Evolutionary conservation across 2,329 filamentous ascomycete genomes (phyloP).

Genomic region (Fusarium zealandicum): DNA sequence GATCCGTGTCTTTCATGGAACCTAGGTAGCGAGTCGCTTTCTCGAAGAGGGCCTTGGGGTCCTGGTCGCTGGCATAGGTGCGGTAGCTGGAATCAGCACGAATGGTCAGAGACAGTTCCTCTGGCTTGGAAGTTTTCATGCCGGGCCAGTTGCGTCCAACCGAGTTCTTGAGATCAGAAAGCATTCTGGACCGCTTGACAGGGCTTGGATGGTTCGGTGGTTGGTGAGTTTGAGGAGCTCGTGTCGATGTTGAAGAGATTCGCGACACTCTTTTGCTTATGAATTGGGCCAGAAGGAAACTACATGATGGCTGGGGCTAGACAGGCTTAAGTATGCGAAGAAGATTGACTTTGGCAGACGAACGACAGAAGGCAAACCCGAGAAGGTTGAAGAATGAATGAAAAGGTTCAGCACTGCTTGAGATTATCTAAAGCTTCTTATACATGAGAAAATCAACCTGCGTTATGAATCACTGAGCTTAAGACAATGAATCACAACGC

Average conservation of each 20-base stretch:
- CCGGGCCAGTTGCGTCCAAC: conserved; percentile 3
- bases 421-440: no score
- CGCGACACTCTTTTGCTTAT: not conserved
- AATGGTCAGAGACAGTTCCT: conserved; percentile 3
- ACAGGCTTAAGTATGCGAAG: no score
- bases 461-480: no score
- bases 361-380: no score
- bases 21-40: conserved; percentile 10
- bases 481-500: no score
- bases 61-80: conserved; percentile 7
- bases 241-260: not conserved
- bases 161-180: not conserved
- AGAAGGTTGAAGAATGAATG: no score
- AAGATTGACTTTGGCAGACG: no score
- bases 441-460: no score
- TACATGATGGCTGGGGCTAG: no score
- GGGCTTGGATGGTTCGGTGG: not conserved
- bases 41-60: conserved; percentile 18
- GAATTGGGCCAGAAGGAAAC: not conserved
- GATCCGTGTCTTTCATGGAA: not conserved
- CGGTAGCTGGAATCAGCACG: conserved; percentile 12
- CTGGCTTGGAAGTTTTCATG: not conserved
- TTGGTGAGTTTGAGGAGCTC: not conserved
- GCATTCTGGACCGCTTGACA: conserved; percentile 1
- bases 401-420: no score